phyloP scores from a whole-genome alignment of 352 stramenopile genomes.

The Pythium rishiriense region DNA sequence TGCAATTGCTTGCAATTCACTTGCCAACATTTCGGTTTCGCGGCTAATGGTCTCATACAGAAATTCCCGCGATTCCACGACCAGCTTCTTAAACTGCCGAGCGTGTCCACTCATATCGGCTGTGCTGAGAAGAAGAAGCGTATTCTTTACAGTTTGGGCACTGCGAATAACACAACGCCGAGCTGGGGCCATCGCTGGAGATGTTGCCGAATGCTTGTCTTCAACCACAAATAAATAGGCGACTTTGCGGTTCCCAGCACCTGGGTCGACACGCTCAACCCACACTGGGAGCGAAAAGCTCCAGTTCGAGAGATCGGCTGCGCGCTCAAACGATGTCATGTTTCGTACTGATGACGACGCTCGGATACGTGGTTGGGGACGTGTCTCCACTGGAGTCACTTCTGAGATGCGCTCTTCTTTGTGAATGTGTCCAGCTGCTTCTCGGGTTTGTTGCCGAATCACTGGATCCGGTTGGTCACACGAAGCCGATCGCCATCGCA shows the following conservation, averaged over 20 bases:
- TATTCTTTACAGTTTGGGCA: slow-evolving; percentile 61
- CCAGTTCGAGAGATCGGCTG: slow-evolving; percentile 36
- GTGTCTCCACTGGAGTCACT: not conserved
- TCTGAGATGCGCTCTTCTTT: not conserved
- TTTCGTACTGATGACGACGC: slow-evolving; percentile 26
- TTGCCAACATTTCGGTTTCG: slow-evolving; percentile 51
- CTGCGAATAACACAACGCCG: slow-evolving; percentile 51
- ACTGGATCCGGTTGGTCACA: slow-evolving; percentile 26
- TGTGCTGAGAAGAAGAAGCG: slow-evolving; percentile 44
- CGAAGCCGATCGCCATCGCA: slow-evolving; percentile 28
- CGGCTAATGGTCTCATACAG: slow-evolving; percentile 64
- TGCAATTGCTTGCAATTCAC: slow-evolving; percentile 44
- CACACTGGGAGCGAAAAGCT: slow-evolving; percentile 65
- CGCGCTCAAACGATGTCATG: slow-evolving; percentile 29
- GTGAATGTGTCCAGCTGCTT: not conserved
- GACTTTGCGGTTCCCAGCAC: slow-evolving; percentile 60
- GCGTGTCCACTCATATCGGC: slow-evolving; percentile 31
- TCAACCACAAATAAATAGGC: slow-evolving; percentile 64
- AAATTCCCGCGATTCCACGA: slow-evolving; percentile 64
- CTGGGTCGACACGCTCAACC: slow-evolving; percentile 66
- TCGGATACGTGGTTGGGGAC: slow-evolving; percentile 21
- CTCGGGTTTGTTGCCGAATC: slow-evolving; percentile 17
- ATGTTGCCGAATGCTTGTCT: slow-evolving; percentile 27
- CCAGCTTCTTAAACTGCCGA: slow-evolving; percentile 44
- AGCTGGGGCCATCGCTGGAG: not conserved